A percentile compares a stretch with the other conserved stretches of the same genome.
phyloP scores from a whole-genome alignment of 805 yeast species.

The Candida boleticola region DNA sequence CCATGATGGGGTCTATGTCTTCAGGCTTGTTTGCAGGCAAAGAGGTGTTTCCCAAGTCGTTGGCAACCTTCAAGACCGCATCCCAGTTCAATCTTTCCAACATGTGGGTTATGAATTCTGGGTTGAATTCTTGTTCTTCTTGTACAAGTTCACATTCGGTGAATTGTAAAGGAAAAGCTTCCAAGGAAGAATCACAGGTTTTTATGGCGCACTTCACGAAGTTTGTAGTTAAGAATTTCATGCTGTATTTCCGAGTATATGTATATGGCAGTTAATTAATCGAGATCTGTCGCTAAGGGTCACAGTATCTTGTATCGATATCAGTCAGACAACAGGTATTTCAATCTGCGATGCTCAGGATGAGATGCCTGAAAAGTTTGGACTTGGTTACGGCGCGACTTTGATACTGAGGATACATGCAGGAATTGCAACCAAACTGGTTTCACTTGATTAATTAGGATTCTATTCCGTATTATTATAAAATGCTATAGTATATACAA shows the following conservation, averaged over 20 bases:
- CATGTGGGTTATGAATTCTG: constrained; percentile 74
- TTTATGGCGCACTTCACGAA: constrained; percentile 92
- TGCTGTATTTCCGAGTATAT: constrained; percentile 31
- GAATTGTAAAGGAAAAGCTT: constrained; percentile 79
- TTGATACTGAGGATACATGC: no score
- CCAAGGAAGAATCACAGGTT: constrained; percentile 68
- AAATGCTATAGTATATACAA: no score
- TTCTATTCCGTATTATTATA: no score
- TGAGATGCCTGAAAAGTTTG: not conserved
- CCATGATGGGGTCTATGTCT: constrained; percentile 50
- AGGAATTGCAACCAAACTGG: no score
- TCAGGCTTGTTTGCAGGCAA: constrained; percentile 65
- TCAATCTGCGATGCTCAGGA: no score
- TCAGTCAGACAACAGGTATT: no score
- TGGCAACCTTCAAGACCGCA: constrained; percentile 75
- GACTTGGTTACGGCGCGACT: constrained; percentile 1
- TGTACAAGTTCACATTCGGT: constrained; percentile 66
- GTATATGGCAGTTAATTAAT: no score
- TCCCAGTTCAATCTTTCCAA: constrained; percentile 85
- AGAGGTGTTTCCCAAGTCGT: constrained; percentile 59
- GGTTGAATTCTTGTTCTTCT: constrained; percentile 78
- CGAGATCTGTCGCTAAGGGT: no score
- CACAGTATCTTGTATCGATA: no score
- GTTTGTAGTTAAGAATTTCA: constrained; percentile 95
- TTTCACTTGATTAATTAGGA: no score